A percentile compares a stretch with the other conserved stretches of the same genome.
phyloP scores from a whole-genome alignment of 257 asterid species.

The Catharanthus roseus region DNA sequence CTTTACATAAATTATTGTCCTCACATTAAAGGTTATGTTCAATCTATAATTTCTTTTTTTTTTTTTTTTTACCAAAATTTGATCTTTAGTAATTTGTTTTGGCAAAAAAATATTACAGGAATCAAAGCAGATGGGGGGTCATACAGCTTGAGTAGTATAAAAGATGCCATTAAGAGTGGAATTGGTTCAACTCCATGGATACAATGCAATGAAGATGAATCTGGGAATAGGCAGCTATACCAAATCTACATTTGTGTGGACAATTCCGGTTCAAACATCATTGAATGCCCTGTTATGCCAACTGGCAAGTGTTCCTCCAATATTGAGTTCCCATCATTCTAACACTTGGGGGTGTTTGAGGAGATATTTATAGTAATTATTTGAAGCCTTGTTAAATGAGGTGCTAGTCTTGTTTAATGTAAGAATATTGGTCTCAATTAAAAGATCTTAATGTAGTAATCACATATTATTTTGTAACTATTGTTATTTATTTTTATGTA shows the following conservation, averaged over 20 bases:
- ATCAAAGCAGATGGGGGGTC: slow-evolving; percentile 47
- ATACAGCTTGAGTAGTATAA: slow-evolving; percentile 44
- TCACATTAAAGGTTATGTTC: too few species aligned
- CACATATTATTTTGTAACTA: too few species aligned
- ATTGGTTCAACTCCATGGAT: slow-evolving; percentile 47
- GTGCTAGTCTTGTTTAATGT: too few species aligned
- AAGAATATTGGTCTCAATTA: too few species aligned
- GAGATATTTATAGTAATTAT: too few species aligned
- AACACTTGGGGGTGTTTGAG: too few species aligned
- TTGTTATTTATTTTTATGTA: too few species aligned
- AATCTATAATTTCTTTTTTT: too few species aligned
- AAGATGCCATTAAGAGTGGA: slow-evolving; percentile 29
- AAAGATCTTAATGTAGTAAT: too few species aligned
- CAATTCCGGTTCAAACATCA: slow-evolving; percentile 37
- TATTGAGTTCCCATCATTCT: slow-evolving; percentile 55
- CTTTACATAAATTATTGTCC: too few species aligned
- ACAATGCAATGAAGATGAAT: slow-evolving; percentile 48
- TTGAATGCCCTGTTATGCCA: slow-evolving; percentile 56
- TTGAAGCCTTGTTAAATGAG: too few species aligned
- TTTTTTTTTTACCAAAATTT: too few species aligned
- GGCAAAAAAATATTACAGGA: slow-evolving; percentile 21
- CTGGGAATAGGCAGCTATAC: slow-evolving; percentile 54
- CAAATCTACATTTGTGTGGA: slow-evolving; percentile 55
- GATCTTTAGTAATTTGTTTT: background rate
- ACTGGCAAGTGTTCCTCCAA: slow-evolving; percentile 43